These are phyloP conservation scores for Lecanoromycetidae sp. DNA, from an alignment of 2,329 filamentous ascomycete genomes.

Conservation along the genomic window DNA sequence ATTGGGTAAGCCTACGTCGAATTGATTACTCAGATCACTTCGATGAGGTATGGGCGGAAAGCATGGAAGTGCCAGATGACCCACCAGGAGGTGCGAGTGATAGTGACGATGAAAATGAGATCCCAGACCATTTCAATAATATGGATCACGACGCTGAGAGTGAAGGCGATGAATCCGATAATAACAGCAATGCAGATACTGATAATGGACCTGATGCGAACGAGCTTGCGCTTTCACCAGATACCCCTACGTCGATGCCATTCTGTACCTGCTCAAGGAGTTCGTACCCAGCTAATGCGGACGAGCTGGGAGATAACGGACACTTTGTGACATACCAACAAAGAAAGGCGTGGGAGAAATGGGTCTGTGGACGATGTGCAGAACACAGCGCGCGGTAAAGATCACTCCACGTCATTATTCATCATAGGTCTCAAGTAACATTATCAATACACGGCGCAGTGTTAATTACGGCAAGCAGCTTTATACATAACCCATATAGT, in stretches of 20 bases:
- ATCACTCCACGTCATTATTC: neutral
- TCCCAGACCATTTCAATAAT: constrained; percentile 12
- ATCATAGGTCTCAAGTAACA: neutral
- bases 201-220: constrained; percentile 29
- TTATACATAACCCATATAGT: too few relatives aligned
- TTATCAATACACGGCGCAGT: too few relatives aligned
- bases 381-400: constrained; percentile 18
- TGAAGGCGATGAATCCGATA: constrained; percentile 23
- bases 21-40: constrained; percentile 48
- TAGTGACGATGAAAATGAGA: constrained; percentile 29
- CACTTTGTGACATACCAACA: constrained; percentile 35
- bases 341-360: constrained; percentile 45
- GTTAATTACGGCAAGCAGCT: too few relatives aligned
- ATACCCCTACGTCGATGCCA: constrained; percentile 17
- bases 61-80: constrained; percentile 38
- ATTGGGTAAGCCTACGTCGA: constrained; percentile 50
- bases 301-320: constrained; percentile 39
- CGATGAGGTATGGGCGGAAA: constrained; percentile 33
- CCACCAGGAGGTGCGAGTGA: constrained; percentile 30
- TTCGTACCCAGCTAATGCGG: constrained; percentile 22
- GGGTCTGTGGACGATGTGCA: constrained; percentile 38
- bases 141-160: constrained; percentile 25
- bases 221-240: constrained; percentile 34
- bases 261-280: constrained; percentile 22
- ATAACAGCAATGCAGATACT: constrained; percentile 25